Conservation (phyloP, 495 filamentous ascomycete genomes). For the Bryoglossum gracile region DNA sequence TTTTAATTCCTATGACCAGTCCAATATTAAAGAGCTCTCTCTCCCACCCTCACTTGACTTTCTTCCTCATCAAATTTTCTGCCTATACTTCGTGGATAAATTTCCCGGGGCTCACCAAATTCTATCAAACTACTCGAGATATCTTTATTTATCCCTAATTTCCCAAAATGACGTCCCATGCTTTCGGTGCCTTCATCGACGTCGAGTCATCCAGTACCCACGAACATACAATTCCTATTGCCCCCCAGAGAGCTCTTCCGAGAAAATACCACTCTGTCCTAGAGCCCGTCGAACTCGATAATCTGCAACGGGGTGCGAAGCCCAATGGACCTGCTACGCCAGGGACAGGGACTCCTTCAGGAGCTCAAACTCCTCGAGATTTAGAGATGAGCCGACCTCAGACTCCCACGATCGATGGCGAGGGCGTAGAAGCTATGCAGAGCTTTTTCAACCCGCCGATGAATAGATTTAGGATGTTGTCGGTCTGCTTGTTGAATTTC, state of each 20-base stretch:
- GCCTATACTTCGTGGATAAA: no score
- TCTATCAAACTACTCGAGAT: no score
- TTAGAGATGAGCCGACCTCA: constrained; percentile 46
- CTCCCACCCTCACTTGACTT: no score
- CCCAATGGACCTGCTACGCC: constrained; percentile 23
- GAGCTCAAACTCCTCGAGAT: constrained; percentile 36
- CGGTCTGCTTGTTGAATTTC: constrained; percentile 46
- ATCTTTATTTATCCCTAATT: background rate
- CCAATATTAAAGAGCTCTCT: no score
- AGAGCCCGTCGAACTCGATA: constrained; percentile 30
- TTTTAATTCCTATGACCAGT: no score
- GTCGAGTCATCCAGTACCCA: constrained; percentile 16
- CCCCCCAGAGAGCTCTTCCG: constrained; percentile 31
- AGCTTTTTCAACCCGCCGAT: constrained; percentile 46
- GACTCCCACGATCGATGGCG: constrained; percentile 32
- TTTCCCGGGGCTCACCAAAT: no score
- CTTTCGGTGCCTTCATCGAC: constrained; percentile 23
- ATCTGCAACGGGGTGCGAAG: constrained; percentile 22
- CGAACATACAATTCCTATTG: constrained; percentile 19
- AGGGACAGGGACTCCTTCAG: constrained; percentile 17
- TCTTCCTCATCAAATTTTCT: no score
- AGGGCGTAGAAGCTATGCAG: constrained; percentile 37
- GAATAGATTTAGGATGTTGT: constrained; percentile 41
- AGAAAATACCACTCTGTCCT: constrained; percentile 35
- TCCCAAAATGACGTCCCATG: constrained; percentile 18